Conservation (phyloP, 1,284 basidiomycete species). For the Leccinum proliferum region DNA sequence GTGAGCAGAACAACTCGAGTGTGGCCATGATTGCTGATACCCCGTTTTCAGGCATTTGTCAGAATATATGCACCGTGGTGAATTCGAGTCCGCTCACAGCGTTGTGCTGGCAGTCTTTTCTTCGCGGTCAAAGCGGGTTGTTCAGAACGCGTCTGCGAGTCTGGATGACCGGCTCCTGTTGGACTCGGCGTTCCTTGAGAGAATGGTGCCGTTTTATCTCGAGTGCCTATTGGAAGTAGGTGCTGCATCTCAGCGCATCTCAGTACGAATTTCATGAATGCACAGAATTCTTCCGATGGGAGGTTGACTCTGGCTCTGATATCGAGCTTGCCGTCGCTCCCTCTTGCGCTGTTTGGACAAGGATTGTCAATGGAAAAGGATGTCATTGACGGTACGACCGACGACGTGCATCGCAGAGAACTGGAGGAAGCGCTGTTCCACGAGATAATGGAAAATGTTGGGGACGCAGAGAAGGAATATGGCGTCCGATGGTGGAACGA, state of each 20-base stretch:
- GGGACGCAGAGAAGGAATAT: slow-evolving; percentile 58
- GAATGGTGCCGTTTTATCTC: slow-evolving; percentile 63
- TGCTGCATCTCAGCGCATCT: not conserved
- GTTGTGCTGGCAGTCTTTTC: slow-evolving; percentile 66
- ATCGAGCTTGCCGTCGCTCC: slow-evolving; percentile 53
- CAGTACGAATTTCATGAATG: not conserved
- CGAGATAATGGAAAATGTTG: slow-evolving; percentile 56
- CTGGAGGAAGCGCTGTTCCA: slow-evolving; percentile 51
- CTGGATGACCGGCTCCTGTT: slow-evolving; percentile 9
- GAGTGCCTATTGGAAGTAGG: slow-evolving; percentile 58
- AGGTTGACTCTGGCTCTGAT: slow-evolving; percentile 54
- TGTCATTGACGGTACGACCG: slow-evolving; percentile 27
- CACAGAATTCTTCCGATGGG: slow-evolving; percentile 58
- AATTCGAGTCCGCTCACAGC: slow-evolving; percentile 72
- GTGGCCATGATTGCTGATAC: not conserved
- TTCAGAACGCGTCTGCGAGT: slow-evolving; percentile 5
- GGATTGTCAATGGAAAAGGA: slow-evolving; percentile 43
- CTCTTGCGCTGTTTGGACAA: slow-evolving; percentile 47
- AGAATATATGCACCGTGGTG: slow-evolving; percentile 55
- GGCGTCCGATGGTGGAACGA: too few relatives aligned
- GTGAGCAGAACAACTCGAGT: slow-evolving; percentile 34
- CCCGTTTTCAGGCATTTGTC: slow-evolving; percentile 42
- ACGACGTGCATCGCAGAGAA: slow-evolving; percentile 33
- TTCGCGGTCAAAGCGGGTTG: slow-evolving; percentile 41
- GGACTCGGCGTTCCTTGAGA: slow-evolving; percentile 38